Base-by-base conservation (phyloP, 2,329 filamentous ascomycete genomes). In the Ploettnerulaceae sp. region DNA sequence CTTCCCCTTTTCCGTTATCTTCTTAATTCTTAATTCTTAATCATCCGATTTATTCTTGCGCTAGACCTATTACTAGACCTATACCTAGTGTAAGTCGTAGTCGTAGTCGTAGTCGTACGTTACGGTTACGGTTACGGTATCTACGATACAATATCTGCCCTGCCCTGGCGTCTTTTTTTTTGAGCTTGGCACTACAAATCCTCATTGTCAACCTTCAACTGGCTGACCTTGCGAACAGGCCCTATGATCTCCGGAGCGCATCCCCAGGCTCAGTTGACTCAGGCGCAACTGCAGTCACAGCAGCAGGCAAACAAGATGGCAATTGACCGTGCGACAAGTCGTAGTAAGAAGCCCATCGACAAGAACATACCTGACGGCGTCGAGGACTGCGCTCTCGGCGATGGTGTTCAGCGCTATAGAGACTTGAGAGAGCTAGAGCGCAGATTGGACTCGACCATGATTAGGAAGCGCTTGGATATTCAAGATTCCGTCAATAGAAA, bases 341-440 rank as follows among this genome's bases (percentile, higher is more conserved):
- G 88, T 57, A 89, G 87, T 62, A 82, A 83, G 63, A 94, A 91
- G 68, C 93, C 93, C 1, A 96, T 89, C 48, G 93, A 98, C 68
- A 95, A 89, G 74, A 93, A 89, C 60, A 81, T 98, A 20, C 90
- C 93, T 29, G 90, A 97, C 55, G 89, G 88, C 46, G 76, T 95
- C 34, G 90, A 94, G 58, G 82, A 89, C 37, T 79, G 85, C 54
- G 79, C 89, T 51, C 81, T 95, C 54, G 89, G 86, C 53, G 86
- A 95, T 65, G 84, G 85, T 29, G 89, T 85, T 34, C 75, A 83
- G 63, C 78, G 88, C 57, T 98, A 98, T 70, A 83, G 82, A 62
- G 81, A 85, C 48, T 70, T 98, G 63, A 81, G 89, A 62, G 89
- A 95, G 56, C 73, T 94, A 48, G 93, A 98, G 74, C 82, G 88